A percentile compares a stretch with the other conserved stretches of the same genome.
phyloP scores from a whole-genome alignment of 1,139 yeast species.

The Geotrichum cucujoidarum region DNA sequence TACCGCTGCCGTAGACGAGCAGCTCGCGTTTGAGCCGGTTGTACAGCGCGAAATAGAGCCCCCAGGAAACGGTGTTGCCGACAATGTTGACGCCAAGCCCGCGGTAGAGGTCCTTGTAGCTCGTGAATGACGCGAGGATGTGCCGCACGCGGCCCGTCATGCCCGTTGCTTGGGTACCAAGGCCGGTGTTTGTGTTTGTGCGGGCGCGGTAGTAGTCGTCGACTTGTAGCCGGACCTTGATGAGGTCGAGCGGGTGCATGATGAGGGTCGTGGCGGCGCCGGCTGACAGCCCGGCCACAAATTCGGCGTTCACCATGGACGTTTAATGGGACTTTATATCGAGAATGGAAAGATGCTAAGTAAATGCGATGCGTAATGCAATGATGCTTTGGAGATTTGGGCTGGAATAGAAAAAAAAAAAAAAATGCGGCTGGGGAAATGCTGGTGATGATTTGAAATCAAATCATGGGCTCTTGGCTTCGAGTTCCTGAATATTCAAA shows the following conservation, averaged over 20 bases:
- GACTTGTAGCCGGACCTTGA: slow-evolving; percentile 73
- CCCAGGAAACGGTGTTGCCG: slow-evolving; percentile 89
- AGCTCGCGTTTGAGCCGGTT: slow-evolving; percentile 47
- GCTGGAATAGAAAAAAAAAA: too few species aligned
- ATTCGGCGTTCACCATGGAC: slow-evolving; percentile 39
- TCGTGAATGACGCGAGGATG: slow-evolving; percentile 5
- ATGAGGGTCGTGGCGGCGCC: slow-evolving; percentile 75
- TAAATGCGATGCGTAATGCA: too few species aligned
- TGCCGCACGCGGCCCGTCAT: slow-evolving; percentile 7
- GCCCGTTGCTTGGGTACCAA: neutral
- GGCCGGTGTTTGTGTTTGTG: neutral
- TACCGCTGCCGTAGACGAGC: neutral
- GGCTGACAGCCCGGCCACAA: slow-evolving; percentile 73
- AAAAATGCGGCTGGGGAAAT: too few species aligned
- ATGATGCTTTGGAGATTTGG: too few species aligned
- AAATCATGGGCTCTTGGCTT: too few species aligned
- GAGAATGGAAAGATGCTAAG: too few species aligned
- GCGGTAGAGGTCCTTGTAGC: slow-evolving; percentile 46
- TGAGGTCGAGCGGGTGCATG: slow-evolving; percentile 84
- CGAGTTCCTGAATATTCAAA: too few species aligned
- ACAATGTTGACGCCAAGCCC: slow-evolving; percentile 76
- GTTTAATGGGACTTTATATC: too few species aligned
- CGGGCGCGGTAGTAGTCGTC: slow-evolving; percentile 16
- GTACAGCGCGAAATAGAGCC: slow-evolving; percentile 72
- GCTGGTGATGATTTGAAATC: too few species aligned